These are phyloP conservation scores for Camelina laxa DNA, from an alignment of 345 rosid genomes.

Conservation along the genomic window DNA sequence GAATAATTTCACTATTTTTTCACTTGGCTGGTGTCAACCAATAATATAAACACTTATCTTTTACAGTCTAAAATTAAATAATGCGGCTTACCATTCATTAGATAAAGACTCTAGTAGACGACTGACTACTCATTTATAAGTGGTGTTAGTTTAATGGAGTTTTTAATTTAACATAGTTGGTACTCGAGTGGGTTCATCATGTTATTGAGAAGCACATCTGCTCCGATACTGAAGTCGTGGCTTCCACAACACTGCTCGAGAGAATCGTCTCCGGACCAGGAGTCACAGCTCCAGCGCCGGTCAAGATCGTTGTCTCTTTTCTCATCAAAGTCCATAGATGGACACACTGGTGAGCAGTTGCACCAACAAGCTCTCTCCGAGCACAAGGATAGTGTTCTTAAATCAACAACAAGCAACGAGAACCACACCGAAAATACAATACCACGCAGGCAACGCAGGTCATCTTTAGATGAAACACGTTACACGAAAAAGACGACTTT, in stretches of 20 bases:
- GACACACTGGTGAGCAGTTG: constrained; percentile 38
- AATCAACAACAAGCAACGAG: constrained; percentile 23
- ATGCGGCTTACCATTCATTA: constrained; percentile 32
- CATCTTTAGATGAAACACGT: constrained; percentile 34
- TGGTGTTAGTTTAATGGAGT: constrained; percentile 13
- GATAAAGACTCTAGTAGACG: constrained; percentile 28
- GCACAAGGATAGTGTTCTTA: constrained; percentile 30
- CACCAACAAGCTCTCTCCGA: constrained; percentile 43
- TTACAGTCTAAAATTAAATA: background rate
- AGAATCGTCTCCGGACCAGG: constrained; percentile 55
- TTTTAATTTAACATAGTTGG: background rate
- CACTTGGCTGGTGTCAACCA: constrained; percentile 31
- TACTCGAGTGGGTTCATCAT: constrained; percentile 34
- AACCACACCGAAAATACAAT: background rate
- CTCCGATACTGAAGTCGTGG: constrained; percentile 63
- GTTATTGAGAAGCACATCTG: constrained; percentile 61
- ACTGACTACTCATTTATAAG: background rate
- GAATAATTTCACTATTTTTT: constrained; percentile 13
- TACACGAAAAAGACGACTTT: constrained; percentile 10
- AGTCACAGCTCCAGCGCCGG: constrained; percentile 49
- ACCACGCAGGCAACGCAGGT: constrained; percentile 29
- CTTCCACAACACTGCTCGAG: constrained; percentile 43
- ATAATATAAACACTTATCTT: constrained; percentile 31
- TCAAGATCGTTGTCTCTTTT: constrained; percentile 50
- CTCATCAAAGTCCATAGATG: constrained; percentile 44